These are phyloP conservation scores for Alternaria conjuncta DNA, from an alignment of 2,329 filamentous ascomycete genomes.

Conservation along the genomic window DNA sequence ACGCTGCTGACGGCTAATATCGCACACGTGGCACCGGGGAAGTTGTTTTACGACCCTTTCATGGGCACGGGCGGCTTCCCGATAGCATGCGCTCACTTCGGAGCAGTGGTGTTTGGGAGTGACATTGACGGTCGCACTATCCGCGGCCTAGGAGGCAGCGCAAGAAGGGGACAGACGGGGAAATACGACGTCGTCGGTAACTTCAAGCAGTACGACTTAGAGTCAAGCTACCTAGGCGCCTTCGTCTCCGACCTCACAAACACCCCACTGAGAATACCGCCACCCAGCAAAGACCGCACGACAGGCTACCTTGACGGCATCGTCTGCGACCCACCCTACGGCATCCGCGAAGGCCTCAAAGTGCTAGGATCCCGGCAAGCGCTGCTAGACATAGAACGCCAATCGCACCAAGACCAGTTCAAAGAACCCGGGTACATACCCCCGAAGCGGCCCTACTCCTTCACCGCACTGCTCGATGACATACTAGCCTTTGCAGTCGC, in stretches of 20 bases:
- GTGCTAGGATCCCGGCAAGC: constrained; percentile 78
- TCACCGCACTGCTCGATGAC: constrained; percentile 87
- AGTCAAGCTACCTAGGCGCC: constrained; percentile 71
- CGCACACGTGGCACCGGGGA: constrained; percentile 79
- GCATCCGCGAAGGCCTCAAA: constrained; percentile 87
- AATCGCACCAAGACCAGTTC: constrained; percentile 36
- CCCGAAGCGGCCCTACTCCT: constrained; percentile 91
- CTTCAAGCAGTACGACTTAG: constrained; percentile 81
- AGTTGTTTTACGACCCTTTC: constrained; percentile 92
- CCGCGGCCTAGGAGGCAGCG: constrained; percentile 66
- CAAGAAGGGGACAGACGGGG: constrained; percentile 48
- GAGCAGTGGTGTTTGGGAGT: constrained; percentile 80
- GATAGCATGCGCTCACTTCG: constrained; percentile 88
- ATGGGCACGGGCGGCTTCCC: constrained; percentile 94
- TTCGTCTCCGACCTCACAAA: constrained; percentile 91
- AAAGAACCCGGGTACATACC: constrained; percentile 69
- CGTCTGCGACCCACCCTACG: constrained; percentile 94
- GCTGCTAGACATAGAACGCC: constrained; percentile 29
- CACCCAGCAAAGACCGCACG: constrained; percentile 7
- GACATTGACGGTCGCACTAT: constrained; percentile 94
- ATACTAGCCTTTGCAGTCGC: constrained; percentile 81
- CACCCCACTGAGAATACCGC: constrained; percentile 65
- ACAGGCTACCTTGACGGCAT: constrained; percentile 80
- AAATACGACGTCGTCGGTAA: constrained; percentile 68
- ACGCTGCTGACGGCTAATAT: constrained; percentile 92